A percentile compares a stretch with the other conserved stretches of the same genome.
These are phyloP conservation scores for Pleurotus djamor DNA, from an alignment of 768 basidiomycete genomes.

Conservation along the genomic window DNA sequence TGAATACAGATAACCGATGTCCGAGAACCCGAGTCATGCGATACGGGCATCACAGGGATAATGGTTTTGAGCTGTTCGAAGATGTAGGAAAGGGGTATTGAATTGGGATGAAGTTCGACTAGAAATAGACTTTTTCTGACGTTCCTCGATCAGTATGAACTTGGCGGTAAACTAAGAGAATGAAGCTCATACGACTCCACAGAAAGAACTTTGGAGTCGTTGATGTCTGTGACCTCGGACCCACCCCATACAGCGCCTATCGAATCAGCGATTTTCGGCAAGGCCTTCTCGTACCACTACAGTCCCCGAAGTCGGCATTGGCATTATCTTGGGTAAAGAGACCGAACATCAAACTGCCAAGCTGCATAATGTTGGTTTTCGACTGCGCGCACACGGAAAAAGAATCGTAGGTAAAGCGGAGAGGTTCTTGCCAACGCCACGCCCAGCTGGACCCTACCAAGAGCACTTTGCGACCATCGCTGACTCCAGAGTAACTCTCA, in stretches of 20 bases:
- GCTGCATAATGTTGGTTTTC: background rate
- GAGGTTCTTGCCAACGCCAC: background rate
- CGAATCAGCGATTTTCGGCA: background rate
- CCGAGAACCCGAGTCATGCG: background rate
- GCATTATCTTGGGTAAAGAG: background rate
- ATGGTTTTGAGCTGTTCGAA: no score
- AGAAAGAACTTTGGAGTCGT: background rate
- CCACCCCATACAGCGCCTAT: background rate
- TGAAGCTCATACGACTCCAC: background rate
- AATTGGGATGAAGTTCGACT: background rate
- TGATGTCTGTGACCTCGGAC: background rate
- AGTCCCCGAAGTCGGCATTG: background rate
- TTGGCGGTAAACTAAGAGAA: background rate
- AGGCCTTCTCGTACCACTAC: background rate
- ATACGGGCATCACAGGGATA: no score
- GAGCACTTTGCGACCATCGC: background rate
- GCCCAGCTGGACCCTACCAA: background rate
- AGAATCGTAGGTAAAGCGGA: slow-evolving; percentile 1
- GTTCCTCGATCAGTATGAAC: background rate
- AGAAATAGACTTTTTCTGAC: background rate
- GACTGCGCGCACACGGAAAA: background rate
- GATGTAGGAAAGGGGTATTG: background rate
- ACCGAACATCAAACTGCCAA: background rate
- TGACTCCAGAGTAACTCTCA: no score
- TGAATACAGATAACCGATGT: background rate